Conservation (phyloP, 1,284 basidiomycete species). For the Sanghuangporus sanghuang region DNA sequence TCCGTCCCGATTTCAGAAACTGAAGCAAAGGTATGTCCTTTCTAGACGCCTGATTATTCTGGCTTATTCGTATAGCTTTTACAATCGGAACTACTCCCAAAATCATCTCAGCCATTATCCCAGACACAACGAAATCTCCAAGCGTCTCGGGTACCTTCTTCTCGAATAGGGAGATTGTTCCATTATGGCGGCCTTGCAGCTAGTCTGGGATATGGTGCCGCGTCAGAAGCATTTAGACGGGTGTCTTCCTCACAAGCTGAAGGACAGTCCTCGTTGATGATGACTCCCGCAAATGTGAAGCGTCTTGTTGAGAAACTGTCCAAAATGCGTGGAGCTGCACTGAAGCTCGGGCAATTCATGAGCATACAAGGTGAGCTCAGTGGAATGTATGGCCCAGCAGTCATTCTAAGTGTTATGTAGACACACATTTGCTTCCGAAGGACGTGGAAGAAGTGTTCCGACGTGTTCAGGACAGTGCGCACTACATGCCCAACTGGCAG, state of each 20-base stretch:
- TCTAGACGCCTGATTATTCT: background rate
- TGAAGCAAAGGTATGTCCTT: background rate
- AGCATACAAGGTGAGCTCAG: constrained; percentile 81
- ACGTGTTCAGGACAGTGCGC: constrained; percentile 90
- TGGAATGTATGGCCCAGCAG: background rate
- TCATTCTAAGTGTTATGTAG: constrained; percentile 32
- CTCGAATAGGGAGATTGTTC: constrained; percentile 80
- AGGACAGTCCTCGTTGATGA: constrained; percentile 46
- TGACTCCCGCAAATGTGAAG: constrained; percentile 87
- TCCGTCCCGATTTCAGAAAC: background rate
- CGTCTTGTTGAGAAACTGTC: constrained; percentile 90
- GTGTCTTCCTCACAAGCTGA: constrained; percentile 24
- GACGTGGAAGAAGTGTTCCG: constrained; percentile 89
- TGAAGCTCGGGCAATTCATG: constrained; percentile 97
- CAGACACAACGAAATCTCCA: constrained; percentile 44
- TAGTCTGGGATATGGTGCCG: constrained; percentile 67
- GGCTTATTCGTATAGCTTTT: background rate
- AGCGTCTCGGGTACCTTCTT: constrained; percentile 83
- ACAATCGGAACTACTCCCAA: background rate
- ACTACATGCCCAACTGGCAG: constrained; percentile 99
- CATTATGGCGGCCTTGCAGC: constrained; percentile 87
- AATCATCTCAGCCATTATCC: background rate
- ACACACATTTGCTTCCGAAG: constrained; percentile 83
- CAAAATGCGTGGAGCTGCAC: constrained; percentile 92
- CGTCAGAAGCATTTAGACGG: constrained; percentile 38